These are phyloP conservation scores for Lepidium sativum DNA, from an alignment of 345 rosid genomes.

Conservation along the genomic window DNA sequence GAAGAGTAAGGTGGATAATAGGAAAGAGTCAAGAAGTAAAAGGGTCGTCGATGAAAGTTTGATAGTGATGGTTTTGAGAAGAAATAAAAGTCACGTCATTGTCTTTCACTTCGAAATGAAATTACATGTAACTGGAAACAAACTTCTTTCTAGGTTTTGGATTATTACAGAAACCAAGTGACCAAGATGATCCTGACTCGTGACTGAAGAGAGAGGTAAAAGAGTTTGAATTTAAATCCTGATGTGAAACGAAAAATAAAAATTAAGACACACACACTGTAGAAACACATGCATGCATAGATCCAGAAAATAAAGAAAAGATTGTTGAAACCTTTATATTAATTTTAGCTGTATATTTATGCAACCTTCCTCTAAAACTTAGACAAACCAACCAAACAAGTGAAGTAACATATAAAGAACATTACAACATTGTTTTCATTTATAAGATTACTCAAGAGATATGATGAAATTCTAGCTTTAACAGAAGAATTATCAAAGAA, in stretches of 20 bases:
- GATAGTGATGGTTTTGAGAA: constrained; percentile 25
- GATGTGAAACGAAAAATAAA: no score
- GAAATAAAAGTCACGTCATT: constrained; percentile 17
- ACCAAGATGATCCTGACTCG: constrained; percentile 11
- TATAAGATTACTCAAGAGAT: neutral
- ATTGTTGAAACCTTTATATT: neutral
- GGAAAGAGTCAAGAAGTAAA: neutral
- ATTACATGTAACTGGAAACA: constrained; percentile 20
- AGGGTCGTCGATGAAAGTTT: neutral
- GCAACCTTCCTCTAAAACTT: neutral
- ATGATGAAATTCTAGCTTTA: neutral
- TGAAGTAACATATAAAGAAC: neutral
- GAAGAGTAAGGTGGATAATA: neutral
- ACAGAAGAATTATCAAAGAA: neutral
- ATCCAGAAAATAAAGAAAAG: neutral
- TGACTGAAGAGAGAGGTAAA: neutral
- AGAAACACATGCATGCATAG: neutral
- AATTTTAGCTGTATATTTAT: no score
- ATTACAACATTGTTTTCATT: neutral
- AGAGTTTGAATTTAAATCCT: neutral
- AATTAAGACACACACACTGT: no score
- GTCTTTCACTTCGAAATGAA: constrained; percentile 19
- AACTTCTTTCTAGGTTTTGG: constrained; percentile 13
- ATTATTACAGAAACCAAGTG: constrained; percentile 15
- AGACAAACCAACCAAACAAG: neutral